Evolutionary conservation across 495 filamentous ascomycete species (phyloP), one percentile per base, ranked within the genome.

Genomic region (Hypoxylon trugodes): DNA sequence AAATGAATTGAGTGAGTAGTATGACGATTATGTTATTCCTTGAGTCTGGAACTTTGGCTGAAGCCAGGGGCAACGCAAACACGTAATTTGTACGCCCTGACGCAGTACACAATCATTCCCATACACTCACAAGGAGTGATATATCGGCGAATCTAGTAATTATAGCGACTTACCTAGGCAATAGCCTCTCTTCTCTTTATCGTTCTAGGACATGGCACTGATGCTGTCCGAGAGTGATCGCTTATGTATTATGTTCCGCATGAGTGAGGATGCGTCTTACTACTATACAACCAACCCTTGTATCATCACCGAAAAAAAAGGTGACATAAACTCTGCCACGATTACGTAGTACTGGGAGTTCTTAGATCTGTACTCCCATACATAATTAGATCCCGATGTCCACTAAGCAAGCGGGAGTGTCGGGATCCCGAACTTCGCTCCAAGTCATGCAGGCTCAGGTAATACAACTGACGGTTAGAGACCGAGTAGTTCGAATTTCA

Each of bases 341-440:
- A 42, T 66, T 53, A 66, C 57, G 63, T 61, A 51, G 63, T 13
- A 61, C 48, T 24, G 42, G 4, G 19, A 53, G 13, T 10, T 30
- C 38, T 58, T 26, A 67, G 58, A 67, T 67, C 53, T 62, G 28
- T 60, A 40, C 25, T 57, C 36, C 52, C 53, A 52, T 28, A 62
- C 53, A 52, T 28, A 62, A 22, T 54, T 61, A 66, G 57, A 46
- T 66, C 28, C 46, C 46, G 57, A 59, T 47, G 21, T 48, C 25
- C 42, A 59, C 47, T 59, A 61, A 54, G 51, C 53, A 45, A 12
- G 16, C 47, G 21, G 58, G 32, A 53, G 26, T 47, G 47, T 50
- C 53, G 52, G 52, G 38, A 58, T 51, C 38, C 40, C 38, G 24
- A 56, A 49, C 22, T n/a, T 49, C 21, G 55, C 45, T 18, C 32